Evolutionary conservation across 2,329 filamentous ascomycete species (phyloP).

Genomic region (Colletotrichum brevisporum): DNA sequence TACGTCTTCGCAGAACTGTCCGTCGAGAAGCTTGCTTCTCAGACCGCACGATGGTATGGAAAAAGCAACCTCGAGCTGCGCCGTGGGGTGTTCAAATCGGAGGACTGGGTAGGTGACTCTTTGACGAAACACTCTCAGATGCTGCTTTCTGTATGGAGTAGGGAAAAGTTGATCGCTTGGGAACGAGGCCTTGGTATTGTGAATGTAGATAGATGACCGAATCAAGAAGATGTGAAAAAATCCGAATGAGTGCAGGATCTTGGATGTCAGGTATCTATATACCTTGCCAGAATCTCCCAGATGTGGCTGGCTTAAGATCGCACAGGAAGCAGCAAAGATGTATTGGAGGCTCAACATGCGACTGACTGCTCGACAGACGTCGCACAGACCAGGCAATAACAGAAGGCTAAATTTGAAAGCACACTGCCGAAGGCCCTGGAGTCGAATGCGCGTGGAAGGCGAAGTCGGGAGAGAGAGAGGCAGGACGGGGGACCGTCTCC

Average conservation of each 20-base stretch:
- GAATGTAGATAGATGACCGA: conserved; percentile 17
- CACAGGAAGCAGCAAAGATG: conserved; percentile 47
- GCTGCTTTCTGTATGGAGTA: not conserved
- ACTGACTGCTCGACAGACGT: conserved; percentile 34
- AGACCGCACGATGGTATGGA: too few relatives aligned
- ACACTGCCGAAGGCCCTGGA: conserved; percentile 27
- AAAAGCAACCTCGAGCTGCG: too few relatives aligned
- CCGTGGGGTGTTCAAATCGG: too few relatives aligned
- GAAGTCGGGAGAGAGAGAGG: conserved; percentile 41
- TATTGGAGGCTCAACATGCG: conserved; percentile 42
- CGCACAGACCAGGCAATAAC: conserved; percentile 39
- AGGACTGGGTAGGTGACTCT: too few relatives aligned
- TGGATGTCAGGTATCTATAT: conserved; percentile 55
- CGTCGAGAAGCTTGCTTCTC: not conserved
- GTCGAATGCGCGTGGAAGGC: conserved; percentile 42
- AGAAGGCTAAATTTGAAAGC: conserved; percentile 27
- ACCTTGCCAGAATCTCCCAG: conserved; percentile 44
- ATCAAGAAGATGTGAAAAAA: conserved; percentile 35
- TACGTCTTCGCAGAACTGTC: conserved; percentile 6
- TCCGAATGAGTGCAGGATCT: conserved; percentile 48
- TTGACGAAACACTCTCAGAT: not conserved
- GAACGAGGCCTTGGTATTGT: not conserved
- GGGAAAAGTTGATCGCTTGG: not conserved
- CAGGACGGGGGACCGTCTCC: conserved; percentile 42
- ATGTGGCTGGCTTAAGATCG: conserved; percentile 49